Conservation (phyloP, 108 stramenopile species). For the Pseudonitzschia delicatissima region DNA sequence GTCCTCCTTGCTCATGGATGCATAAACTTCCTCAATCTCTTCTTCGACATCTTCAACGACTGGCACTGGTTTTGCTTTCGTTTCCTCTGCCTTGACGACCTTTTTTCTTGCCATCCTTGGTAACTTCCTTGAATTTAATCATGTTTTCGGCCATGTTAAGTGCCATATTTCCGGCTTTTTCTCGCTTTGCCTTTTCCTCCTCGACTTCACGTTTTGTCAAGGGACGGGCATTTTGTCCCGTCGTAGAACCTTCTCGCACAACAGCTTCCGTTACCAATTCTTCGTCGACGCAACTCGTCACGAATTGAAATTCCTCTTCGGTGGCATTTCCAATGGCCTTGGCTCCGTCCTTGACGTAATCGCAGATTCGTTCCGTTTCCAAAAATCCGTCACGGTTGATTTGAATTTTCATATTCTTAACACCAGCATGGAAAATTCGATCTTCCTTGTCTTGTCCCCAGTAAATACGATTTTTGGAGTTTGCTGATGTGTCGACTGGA, state of each 20-base stretch:
- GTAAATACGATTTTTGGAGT: slow-evolving; percentile 38
- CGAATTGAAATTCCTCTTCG: slow-evolving; percentile 83
- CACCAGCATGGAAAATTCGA: slow-evolving; percentile 86
- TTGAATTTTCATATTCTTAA: slow-evolving; percentile 56
- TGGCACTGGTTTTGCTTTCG: background rate
- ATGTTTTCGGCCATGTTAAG: slow-evolving; percentile 40
- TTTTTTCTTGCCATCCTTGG: slow-evolving; percentile 24
- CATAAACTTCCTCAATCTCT: slow-evolving; percentile 65
- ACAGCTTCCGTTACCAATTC: slow-evolving; percentile 71
- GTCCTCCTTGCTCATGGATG: slow-evolving; percentile 56
- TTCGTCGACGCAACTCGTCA: slow-evolving; percentile 58
- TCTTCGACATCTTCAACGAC: slow-evolving; percentile 41
- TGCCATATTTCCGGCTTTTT: slow-evolving; percentile 42
- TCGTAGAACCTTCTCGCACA: slow-evolving; percentile 51
- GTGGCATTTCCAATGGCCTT: slow-evolving; percentile 63
- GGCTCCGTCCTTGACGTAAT: slow-evolving; percentile 77
- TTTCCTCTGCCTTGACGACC: slow-evolving; percentile 25
- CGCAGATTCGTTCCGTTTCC: slow-evolving; percentile 56
- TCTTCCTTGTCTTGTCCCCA: slow-evolving; percentile 84
- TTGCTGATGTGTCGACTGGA: slow-evolving; percentile 1
- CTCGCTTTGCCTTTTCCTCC: slow-evolving; percentile 40
- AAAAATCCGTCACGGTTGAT: slow-evolving; percentile 70
- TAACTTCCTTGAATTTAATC: slow-evolving; percentile 41
- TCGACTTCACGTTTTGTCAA: slow-evolving; percentile 68
- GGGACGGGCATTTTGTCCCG: slow-evolving; percentile 58